Percentiles rank a stretch among this genome's conserved stretches.
phyloP scores from a whole-genome alignment of 352 stramenopile genomes.

The Phytophthora boehmeriae region DNA sequence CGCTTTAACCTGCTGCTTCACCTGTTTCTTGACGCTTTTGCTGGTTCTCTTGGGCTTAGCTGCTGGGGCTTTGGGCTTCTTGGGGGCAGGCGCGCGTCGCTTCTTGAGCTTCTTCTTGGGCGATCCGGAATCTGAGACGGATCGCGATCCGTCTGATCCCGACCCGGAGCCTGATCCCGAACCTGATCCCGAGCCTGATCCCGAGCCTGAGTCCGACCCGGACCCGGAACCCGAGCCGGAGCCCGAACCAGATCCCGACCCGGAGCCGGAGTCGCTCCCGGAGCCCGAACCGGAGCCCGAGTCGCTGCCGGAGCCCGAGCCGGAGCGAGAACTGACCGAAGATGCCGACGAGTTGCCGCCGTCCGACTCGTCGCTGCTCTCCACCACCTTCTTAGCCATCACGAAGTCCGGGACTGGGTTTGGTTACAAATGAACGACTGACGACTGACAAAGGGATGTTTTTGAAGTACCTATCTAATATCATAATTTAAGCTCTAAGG shows the following conservation, averaged over 20 bases:
- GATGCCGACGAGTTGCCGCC: constrained; percentile 61
- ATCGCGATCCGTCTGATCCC: constrained; percentile 14
- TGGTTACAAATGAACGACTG: constrained; percentile 16
- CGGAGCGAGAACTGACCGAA: constrained; percentile 60
- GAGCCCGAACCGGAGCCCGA: constrained; percentile 8
- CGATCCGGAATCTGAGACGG: constrained; percentile 34
- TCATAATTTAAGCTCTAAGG: too few species aligned
- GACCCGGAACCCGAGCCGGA: constrained; percentile 39
- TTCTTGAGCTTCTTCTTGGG: constrained; percentile 64
- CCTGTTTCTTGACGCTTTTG: constrained; percentile 41
- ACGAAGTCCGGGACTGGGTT: not conserved
- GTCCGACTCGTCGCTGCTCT: constrained; percentile 81
- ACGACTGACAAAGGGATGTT: not conserved
- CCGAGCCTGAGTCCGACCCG: constrained; percentile 37
- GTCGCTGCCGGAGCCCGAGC: constrained; percentile 35
- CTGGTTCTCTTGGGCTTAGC: constrained; percentile 45
- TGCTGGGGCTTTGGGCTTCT: constrained; percentile 34
- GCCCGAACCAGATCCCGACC: too few species aligned
- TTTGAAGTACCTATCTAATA: too few species aligned
- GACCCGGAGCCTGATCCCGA: constrained; percentile 42
- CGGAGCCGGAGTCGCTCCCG: constrained; percentile 18
- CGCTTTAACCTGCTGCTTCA: constrained; percentile 40
- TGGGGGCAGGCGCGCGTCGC: constrained; percentile 32
- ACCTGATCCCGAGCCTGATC: constrained; percentile 41
- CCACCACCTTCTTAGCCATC: constrained; percentile 75